These are phyloP conservation scores for Evansstolkia leycettana DNA, from an alignment of 495 filamentous ascomycete genomes.

Conservation along the genomic window DNA sequence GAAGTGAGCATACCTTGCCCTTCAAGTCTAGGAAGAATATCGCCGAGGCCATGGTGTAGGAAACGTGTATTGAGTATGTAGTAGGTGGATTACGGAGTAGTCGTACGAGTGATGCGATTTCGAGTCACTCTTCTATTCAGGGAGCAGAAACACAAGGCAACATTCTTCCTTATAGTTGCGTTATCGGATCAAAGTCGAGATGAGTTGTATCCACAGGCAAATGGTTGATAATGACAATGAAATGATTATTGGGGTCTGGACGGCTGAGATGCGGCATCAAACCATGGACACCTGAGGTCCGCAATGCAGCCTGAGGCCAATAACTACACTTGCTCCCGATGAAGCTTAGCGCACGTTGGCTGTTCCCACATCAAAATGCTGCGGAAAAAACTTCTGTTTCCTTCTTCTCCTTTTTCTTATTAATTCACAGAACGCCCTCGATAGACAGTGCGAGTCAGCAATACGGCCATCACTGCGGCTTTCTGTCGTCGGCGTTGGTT, in stretches of 20 bases:
- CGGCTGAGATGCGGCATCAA: too few relatives aligned
- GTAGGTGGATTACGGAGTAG: neutral
- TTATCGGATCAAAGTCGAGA: too few relatives aligned
- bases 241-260: too few relatives aligned
- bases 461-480: slow-evolving; percentile 43
- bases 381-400: slow-evolving; percentile 17
- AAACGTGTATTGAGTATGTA: slow-evolving; percentile 9
- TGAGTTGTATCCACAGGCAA: too few relatives aligned
- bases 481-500: slow-evolving; percentile 50
- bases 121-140: too few relatives aligned
- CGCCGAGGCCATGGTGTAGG: slow-evolving; percentile 77
- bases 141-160: too few relatives aligned
- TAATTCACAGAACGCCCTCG: slow-evolving; percentile 53
- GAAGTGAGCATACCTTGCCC: slow-evolving; percentile 85
- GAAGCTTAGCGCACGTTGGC: slow-evolving; percentile 18
- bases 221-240: too few relatives aligned
- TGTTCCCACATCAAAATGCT: slow-evolving; percentile 13
- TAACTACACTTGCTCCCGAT: too few relatives aligned
- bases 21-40: slow-evolving; percentile 99
- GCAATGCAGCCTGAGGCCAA: too few relatives aligned
- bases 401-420: slow-evolving; percentile 23
- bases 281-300: too few relatives aligned
- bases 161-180: too few relatives aligned
- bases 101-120: too few relatives aligned
- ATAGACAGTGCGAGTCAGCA: slow-evolving; percentile 83